A percentile compares a stretch with the other conserved stretches of the same genome.
Evolutionary conservation across 169 alveolate genomes (phyloP).

Genomic region (Blepharisma undulans): DNA sequence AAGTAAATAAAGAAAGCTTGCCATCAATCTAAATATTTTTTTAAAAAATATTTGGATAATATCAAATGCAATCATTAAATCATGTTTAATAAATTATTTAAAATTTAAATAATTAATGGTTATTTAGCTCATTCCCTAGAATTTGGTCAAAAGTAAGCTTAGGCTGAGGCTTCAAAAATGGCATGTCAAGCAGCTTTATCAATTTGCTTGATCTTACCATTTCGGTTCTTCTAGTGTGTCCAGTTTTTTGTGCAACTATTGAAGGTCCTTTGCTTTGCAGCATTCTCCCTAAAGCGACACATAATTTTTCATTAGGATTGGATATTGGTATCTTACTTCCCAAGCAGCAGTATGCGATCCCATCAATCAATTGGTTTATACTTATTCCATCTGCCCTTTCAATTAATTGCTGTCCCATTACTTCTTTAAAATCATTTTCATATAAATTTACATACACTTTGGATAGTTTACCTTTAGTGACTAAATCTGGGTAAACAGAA

Average conservation of each 20-base stretch:
- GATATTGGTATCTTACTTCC: background rate
- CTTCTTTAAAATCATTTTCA: background rate
- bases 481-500: background rate
- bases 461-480: background rate
- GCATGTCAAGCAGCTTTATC: background rate
- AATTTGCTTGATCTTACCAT: background rate
- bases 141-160: background rate
- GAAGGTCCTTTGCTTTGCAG: constrained; percentile 1
- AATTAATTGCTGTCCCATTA: background rate
- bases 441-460: background rate
- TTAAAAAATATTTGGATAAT: no score
- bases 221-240: background rate
- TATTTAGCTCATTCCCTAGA: background rate
- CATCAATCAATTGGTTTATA: background rate
- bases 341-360: background rate
- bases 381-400: background rate
- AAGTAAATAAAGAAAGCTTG: background rate
- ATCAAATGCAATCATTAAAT: no score
- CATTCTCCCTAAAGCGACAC: background rate
- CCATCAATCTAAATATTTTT: background rate
- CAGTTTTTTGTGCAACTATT: background rate
- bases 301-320: background rate
- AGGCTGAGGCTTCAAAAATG: background rate
- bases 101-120: no score
- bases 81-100: no score